Conservation (phyloP, 768 basidiomycete genomes). For the Plicaturopsis crispa region DNA sequence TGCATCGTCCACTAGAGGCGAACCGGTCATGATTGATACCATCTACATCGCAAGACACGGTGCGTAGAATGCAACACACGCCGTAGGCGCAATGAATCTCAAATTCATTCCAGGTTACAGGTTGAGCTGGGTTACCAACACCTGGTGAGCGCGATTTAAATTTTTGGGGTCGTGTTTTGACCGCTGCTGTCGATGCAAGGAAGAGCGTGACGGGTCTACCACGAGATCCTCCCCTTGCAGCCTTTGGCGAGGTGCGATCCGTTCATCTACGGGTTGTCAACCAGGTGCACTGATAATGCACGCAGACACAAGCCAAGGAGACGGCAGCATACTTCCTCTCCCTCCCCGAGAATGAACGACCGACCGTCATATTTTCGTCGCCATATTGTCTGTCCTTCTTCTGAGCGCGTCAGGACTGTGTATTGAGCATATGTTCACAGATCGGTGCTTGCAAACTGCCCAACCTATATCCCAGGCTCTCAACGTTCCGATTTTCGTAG, state of each 20-base stretch:
- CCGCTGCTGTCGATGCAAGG: conserved; percentile 25
- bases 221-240: conserved; percentile 44
- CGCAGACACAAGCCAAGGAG: conserved; percentile 42
- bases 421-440: too few species aligned
- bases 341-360: conserved; percentile 32
- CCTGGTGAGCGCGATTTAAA: conserved; percentile 29
- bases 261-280: too few species aligned
- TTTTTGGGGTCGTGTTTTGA: conserved; percentile 4
- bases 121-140: conserved; percentile 37
- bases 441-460: conserved; percentile 83
- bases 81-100: neutral
- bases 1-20: too few species aligned
- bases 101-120: conserved; percentile 34
- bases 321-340: conserved; percentile 37
- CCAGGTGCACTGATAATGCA: neutral
- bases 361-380: conserved; percentile 41
- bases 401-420: neutral
- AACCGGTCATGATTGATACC: conserved; percentile 26
- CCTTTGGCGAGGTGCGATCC: conserved; percentile 37
- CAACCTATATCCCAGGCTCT: conserved; percentile 56
- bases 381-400: conserved; percentile 58
- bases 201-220: conserved; percentile 35
- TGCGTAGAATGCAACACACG: conserved; percentile 8
- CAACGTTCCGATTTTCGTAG: conserved; percentile 63
- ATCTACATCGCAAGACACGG: conserved; percentile 36